Base-by-base conservation (phyloP, 768 basidiomycete species). In the Kwoniella pini region DNA sequence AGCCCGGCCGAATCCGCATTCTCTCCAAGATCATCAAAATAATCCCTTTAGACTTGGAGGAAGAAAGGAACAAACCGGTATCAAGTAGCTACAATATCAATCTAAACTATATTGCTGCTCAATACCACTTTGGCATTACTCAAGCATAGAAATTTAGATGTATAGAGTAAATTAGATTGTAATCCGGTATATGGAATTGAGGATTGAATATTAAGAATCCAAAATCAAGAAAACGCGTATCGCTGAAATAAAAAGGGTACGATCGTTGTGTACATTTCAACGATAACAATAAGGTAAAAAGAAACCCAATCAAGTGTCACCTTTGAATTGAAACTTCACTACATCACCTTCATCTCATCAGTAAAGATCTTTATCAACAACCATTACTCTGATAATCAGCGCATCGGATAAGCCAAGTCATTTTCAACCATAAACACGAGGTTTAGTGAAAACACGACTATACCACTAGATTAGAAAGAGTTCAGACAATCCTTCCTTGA, bases 1-100 rank as follows among this genome's bases (percentile, higher is more conserved):
- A 50, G 48, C 48, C 48, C 48, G 48, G 48, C 48, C 48, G 48
- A 50, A 50, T 50, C 15, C 48, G 21, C 30, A 50, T 50, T n/a
- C 31, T 24, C 12, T 24, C 12, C 45, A 4, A 6, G 4, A 36
- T 42, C 9, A 19, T 9, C 6, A 12, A 19, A 42, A 19, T 28
- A 50, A 30, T 33, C 17, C 48, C 48, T 50, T 50, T 50, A 36
- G 33, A 36, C 33, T 21, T n/a, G 21, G 48, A 33, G 48, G 48
- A 50, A 46, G 27, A 50, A 50, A 50, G 48, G 48, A 50, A 50
- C 30, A 50, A 28, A 36, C 15, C 33, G 33, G 33, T 15, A n/a
- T n/a, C n/a, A n/a, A n/a, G n/a, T n/a, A n/a, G n/a, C n/a, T n/a
- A n/a, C n/a, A n/a, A n/a, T n/a, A n/a, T n/a, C n/a, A n/a, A n/a